phyloP scores from a whole-genome alignment of 768 basidiomycete genomes.

The Boletus insuetus region DNA sequence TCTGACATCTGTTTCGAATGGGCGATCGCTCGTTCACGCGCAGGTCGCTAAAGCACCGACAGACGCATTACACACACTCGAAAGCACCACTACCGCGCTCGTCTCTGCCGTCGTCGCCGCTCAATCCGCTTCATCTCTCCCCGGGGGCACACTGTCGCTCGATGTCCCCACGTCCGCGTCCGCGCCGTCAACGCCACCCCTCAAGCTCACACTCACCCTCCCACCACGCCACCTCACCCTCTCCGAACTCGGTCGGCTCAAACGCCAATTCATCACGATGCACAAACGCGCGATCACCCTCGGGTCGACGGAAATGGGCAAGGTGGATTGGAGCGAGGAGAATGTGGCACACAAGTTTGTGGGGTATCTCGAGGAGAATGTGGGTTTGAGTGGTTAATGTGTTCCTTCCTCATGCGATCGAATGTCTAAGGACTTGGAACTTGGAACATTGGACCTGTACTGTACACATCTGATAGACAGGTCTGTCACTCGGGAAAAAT shows the following conservation, averaged over 20 bases:
- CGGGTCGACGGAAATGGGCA: conserved; percentile 74
- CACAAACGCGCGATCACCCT: conserved; percentile 89
- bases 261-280: conserved; percentile 86
- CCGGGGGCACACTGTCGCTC: conserved; percentile 41
- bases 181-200: conserved; percentile 14
- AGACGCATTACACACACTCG: conserved; percentile 85
- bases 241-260: conserved; percentile 83
- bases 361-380: conserved; percentile 67
- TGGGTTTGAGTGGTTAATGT: conserved; percentile 29
- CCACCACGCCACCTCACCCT: conserved; percentile 74
- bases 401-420: too few relatives aligned
- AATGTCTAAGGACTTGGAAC: too few relatives aligned
- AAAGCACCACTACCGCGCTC: conserved; percentile 67
- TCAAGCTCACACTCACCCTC: conserved; percentile 48
- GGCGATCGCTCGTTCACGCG: too few relatives aligned
- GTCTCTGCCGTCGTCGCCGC: conserved; percentile 71
- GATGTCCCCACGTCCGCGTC: conserved; percentile 42
- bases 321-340: conserved; percentile 73
- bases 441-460: too few relatives aligned
- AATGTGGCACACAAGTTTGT: conserved; percentile 70
- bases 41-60: conserved; percentile 82
- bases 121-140: conserved; percentile 47
- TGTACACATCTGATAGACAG: too few relatives aligned
- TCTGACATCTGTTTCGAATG: too few relatives aligned
- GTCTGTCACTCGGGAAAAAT: too few relatives aligned